Evolutionary conservation across 495 filamentous ascomycete species (phyloP).

Genomic region (Niebla homalea): DNA sequence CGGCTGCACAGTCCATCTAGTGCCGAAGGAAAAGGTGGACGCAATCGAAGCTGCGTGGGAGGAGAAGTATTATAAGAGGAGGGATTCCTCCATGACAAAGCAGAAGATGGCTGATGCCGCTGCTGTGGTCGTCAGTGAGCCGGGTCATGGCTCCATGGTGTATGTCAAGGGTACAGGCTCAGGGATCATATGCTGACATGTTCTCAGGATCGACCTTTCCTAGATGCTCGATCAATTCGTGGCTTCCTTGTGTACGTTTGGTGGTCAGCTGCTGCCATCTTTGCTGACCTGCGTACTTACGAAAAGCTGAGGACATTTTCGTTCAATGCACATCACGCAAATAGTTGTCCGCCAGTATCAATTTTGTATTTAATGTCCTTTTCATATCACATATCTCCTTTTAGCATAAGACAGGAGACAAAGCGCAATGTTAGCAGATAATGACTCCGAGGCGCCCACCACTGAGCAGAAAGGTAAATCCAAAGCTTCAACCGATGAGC

Average conservation of each 20-base stretch:
- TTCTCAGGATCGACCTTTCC: neutral
- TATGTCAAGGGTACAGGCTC: slow-evolving; percentile 2
- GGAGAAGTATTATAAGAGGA: slow-evolving; percentile 65
- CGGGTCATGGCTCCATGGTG: slow-evolving; percentile 46
- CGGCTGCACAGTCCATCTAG: slow-evolving; percentile 86
- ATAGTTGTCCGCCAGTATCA: too few relatives aligned
- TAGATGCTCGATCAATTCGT: neutral
- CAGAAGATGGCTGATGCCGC: slow-evolving; percentile 49
- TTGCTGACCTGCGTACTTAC: too few relatives aligned
- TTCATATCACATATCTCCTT: too few relatives aligned
- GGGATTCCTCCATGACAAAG: slow-evolving; percentile 53
- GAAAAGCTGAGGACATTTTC: too few relatives aligned
- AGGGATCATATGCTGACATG: neutral
- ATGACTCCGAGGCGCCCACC: too few relatives aligned
- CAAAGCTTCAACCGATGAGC: too few relatives aligned
- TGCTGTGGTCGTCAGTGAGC: slow-evolving; percentile 83
- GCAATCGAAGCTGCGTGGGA: slow-evolving; percentile 64
- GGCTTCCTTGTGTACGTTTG: neutral
- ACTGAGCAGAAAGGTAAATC: too few relatives aligned
- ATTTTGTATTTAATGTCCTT: too few relatives aligned
- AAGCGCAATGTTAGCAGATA: too few relatives aligned
- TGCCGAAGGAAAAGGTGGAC: slow-evolving; percentile 76
- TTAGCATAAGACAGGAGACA: too few relatives aligned
- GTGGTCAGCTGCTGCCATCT: too few relatives aligned
- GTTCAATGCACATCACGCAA: too few relatives aligned